Evolutionary conservation across 2,329 filamentous ascomycete species (phyloP).

Genomic region (Verticillium alfalfae): DNA sequence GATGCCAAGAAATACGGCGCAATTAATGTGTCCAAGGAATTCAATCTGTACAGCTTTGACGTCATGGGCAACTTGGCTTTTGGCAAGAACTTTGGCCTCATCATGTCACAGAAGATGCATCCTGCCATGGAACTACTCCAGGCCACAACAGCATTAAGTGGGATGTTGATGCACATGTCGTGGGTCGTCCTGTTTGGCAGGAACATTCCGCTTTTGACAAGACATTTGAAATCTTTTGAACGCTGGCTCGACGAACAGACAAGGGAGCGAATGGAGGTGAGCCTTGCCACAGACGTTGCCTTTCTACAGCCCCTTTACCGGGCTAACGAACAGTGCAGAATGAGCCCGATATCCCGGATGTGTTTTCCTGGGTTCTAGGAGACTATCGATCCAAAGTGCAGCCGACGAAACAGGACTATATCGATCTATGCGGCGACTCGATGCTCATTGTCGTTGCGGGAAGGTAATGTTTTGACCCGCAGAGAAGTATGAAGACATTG

Average conservation of each 20-base stretch:
- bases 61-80: constrained; percentile 36
- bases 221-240: constrained; percentile 11
- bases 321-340: not conserved
- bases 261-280: constrained; percentile 6
- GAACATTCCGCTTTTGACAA: constrained; percentile 13
- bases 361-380: constrained; percentile 24
- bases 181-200: constrained; percentile 15
- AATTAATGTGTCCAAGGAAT: constrained; percentile 22
- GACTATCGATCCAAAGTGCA: constrained; percentile 14
- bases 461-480: constrained; percentile 13
- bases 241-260: constrained; percentile 11
- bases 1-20: constrained; percentile 11
- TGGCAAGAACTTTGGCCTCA: constrained; percentile 26
- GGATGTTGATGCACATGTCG: constrained; percentile 15
- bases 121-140: constrained; percentile 18
- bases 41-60: constrained; percentile 30
- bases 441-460: constrained; percentile 23
- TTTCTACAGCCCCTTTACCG: too few species aligned
- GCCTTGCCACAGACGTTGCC: too few species aligned
- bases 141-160: constrained; percentile 14
- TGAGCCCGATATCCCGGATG: constrained; percentile 16
- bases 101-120: constrained; percentile 18
- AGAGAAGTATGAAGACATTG: too few species aligned
- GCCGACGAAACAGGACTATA: constrained; percentile 14
- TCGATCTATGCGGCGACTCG: constrained; percentile 20